Base-by-base conservation (phyloP, 1,284 basidiomycete genomes). In the Malassezia vespertilionis region DNA sequence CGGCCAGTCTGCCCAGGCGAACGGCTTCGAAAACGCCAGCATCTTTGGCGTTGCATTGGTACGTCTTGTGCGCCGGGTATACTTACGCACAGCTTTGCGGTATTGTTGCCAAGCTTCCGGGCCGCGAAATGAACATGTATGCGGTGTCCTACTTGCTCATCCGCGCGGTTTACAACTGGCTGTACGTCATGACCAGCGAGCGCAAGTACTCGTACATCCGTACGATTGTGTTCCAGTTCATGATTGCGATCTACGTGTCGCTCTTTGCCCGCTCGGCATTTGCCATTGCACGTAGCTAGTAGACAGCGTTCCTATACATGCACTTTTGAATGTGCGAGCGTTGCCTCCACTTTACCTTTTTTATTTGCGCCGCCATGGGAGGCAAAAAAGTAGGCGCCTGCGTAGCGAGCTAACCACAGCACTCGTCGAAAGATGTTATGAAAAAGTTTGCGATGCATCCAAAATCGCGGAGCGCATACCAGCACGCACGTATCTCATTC, bases 391-490 rank as follows among this genome's bases (percentile, higher is more conserved):
- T 61, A 31, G 27, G 56, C 22, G 5, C 27, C 17, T 15, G 30
- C 5, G 31, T 20, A 11, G 14, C 22, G 4, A 8, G 21, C 32
- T 30, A 2, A 31, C 44, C 21, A 3, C 36, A 63, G 62, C 55
- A 67, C 47, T 63, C 65, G 15, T 60, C 63, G 22, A 63, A 60
- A 26, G 58, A 62, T 21, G 53, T 70, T 44, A 60, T 60, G 53
- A 62, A 67, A 56, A 58, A 57, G 44, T 58, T 52, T 11, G 59
- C 67, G 0, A 63, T 63, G 27, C 67, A 70, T 30, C 65, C 67
- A 1, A 46, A 61, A 42, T 69, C 65, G 7, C 53, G 67, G 10
- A 47, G 63, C 17, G 67, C 67, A 2, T 56, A 56, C 4, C 67
- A 70, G 47, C 45, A 63, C 7, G 54, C 58, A 2, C 44, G 67